phyloP scores from a whole-genome alignment of 2,329 filamentous ascomycete genomes.

The Diaporthe velutina region DNA sequence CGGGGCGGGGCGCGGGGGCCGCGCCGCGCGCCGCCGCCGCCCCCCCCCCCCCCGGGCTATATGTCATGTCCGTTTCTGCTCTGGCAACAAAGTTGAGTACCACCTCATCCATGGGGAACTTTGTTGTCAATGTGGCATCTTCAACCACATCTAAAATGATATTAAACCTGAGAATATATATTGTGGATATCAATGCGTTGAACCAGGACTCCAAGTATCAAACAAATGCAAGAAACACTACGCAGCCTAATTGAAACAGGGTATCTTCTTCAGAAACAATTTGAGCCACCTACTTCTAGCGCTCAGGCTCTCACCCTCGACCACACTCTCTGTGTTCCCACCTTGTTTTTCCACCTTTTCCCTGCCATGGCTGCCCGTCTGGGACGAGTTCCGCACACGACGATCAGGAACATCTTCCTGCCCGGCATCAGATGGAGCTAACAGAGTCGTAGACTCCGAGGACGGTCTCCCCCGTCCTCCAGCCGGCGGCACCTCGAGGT shows the following conservation, averaged over 20 bases:
- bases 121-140: not conserved
- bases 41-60: no score
- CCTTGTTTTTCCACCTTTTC: not conserved
- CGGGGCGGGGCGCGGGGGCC: no score
- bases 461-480: not conserved
- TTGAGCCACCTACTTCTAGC: not conserved
- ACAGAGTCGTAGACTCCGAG: not conserved
- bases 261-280: not conserved
- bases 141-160: not conserved
- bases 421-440: not conserved
- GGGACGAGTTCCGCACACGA: not conserved
- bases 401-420: not conserved
- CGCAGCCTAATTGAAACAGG: slow-evolving; percentile 1
- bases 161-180: not conserved
- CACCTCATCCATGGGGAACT: not conserved
- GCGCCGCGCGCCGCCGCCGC: no score
- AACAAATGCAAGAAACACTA: not conserved
- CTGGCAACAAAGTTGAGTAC: not conserved
- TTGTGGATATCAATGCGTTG: not conserved
- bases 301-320: not conserved
- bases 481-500: not conserved
- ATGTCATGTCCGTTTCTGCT: not conserved
- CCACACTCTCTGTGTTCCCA: not conserved
- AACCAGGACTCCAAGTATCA: not conserved
- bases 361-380: not conserved